Evolutionary conservation across 805 yeast species (phyloP).

Genomic region (Schwanniomyces yamadae): DNA sequence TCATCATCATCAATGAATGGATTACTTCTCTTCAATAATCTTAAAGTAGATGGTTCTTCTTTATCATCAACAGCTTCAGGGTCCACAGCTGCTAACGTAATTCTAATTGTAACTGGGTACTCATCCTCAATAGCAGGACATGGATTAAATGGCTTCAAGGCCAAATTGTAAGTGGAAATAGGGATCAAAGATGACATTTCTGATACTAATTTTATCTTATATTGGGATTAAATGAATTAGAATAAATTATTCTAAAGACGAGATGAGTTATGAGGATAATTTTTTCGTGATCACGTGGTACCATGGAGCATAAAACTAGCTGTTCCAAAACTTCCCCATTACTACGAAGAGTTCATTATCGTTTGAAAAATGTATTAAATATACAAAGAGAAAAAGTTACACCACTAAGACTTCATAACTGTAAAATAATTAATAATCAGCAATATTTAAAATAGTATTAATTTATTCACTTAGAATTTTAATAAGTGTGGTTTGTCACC

Average conservation of each 20-base stretch:
- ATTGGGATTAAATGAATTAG: neutral
- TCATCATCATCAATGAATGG: constrained; percentile 41
- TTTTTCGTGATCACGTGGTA: neutral
- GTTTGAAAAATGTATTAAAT: constrained; percentile 26
- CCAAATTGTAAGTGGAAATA: constrained; percentile 81
- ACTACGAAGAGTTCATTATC: too few relatives aligned
- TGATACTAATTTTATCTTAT: neutral
- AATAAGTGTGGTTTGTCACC: constrained; percentile 99
- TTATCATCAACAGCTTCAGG: constrained; percentile 82
- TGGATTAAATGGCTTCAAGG: constrained; percentile 83
- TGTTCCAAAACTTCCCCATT: too few relatives aligned
- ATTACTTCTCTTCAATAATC: constrained; percentile 73
- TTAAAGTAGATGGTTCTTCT: constrained; percentile 82
- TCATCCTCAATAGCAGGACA: constrained; percentile 83
- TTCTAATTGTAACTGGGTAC: constrained; percentile 83
- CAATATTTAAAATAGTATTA: constrained; percentile 22
- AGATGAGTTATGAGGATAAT: constrained; percentile 1
- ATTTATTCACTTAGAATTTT: constrained; percentile 63
- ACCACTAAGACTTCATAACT: constrained; percentile 14
- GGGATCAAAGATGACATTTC: constrained; percentile 75
- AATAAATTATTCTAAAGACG: neutral
- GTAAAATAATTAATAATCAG: constrained; percentile 10
- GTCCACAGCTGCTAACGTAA: constrained; percentile 94
- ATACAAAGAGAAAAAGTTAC: constrained; percentile 26
- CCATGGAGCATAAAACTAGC: too few relatives aligned